A percentile compares a stretch with the other conserved stretches of the same genome.
phyloP scores from a whole-genome alignment of 306 rosid genomes.

The Cicer pinnatifidum region DNA sequence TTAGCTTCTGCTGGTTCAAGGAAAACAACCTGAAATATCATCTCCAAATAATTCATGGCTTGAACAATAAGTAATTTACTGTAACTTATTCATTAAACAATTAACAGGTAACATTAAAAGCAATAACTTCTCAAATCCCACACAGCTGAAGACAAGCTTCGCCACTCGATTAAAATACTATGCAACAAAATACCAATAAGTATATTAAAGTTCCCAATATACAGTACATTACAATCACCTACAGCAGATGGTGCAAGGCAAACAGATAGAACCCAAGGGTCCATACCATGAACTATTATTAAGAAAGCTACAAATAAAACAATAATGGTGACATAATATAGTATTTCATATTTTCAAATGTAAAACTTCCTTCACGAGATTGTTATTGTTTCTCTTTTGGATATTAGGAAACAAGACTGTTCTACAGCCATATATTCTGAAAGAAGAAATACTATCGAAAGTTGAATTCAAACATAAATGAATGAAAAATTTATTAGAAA shows the following conservation, averaged over 20 bases:
- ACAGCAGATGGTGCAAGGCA: slow-evolving; percentile 14
- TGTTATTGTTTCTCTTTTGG: slow-evolving; percentile 16
- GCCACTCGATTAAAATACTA: slow-evolving; percentile 5
- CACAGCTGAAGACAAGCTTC: slow-evolving; percentile 11
- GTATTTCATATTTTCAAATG: slow-evolving; percentile 11
- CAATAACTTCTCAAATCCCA: slow-evolving; percentile 15
- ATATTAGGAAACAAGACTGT: neutral
- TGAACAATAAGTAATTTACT: slow-evolving; percentile 30
- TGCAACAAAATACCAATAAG: slow-evolving; percentile 7
- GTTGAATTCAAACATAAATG: slow-evolving; percentile 3
- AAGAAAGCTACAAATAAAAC: neutral
- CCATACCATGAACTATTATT: slow-evolving; percentile 6
- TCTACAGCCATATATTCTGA: slow-evolving; percentile 8
- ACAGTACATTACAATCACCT: neutral
- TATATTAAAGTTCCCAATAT: slow-evolving; percentile 20
- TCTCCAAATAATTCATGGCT: slow-evolving; percentile 43
- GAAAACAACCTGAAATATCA: slow-evolving; percentile 76
- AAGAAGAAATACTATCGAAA: slow-evolving; percentile 11
- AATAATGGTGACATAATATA: neutral
- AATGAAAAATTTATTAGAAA: slow-evolving; percentile 14
- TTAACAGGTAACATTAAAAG: neutral
- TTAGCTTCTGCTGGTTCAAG: slow-evolving; percentile 85
- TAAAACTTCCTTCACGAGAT: slow-evolving; percentile 4
- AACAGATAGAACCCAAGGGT: neutral
- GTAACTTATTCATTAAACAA: slow-evolving; percentile 9